A percentile compares a stretch with the other conserved stretches of the same genome.
Evolutionary conservation across 495 filamentous ascomycete genomes (phyloP).

Genomic region (Penicillium paxilli): DNA sequence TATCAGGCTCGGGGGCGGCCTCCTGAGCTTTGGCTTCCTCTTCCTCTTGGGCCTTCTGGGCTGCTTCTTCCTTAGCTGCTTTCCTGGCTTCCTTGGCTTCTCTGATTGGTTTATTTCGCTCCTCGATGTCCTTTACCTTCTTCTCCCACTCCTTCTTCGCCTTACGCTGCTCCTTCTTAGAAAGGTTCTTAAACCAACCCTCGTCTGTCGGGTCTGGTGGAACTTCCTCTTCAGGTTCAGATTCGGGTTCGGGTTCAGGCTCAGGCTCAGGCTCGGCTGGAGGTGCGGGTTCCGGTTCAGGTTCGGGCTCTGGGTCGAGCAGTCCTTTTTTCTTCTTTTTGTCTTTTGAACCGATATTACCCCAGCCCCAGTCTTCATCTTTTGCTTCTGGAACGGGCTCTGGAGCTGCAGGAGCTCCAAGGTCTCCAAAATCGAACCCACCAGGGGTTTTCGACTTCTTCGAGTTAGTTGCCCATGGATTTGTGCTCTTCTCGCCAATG

Average conservation of each 20-base stretch:
- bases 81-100: slow-evolving; percentile 12
- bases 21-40: slow-evolving; percentile 18
- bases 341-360: slow-evolving; percentile 17
- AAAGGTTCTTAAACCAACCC: slow-evolving; percentile 17
- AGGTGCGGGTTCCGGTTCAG: slow-evolving; percentile 12
- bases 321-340: slow-evolving; percentile 32
- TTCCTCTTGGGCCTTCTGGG: slow-evolving; percentile 13
- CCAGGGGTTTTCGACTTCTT: slow-evolving; percentile 37
- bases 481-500: slow-evolving; percentile 37
- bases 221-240: slow-evolving; percentile 4
- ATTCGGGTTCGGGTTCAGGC: slow-evolving; percentile 20
- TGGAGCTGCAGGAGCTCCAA: slow-evolving; percentile 26
- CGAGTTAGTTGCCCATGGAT: slow-evolving; percentile 40
- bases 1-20: slow-evolving; percentile 16
- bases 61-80: slow-evolving; percentile 13
- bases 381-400: slow-evolving; percentile 17
- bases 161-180: slow-evolving; percentile 34
- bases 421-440: slow-evolving; percentile 49
- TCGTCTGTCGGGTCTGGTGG: slow-evolving; percentile 11
- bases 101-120: slow-evolving; percentile 1
- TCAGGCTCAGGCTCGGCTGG: slow-evolving; percentile 10
- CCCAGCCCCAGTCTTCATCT: slow-evolving; percentile 34
- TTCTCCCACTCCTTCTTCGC: slow-evolving; percentile 34
- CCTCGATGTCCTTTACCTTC: slow-evolving; percentile 19
- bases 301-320: slow-evolving; percentile 8